Conservation (phyloP, 2,329 filamentous ascomycete genomes). For the Zasmidium angulare region DNA sequence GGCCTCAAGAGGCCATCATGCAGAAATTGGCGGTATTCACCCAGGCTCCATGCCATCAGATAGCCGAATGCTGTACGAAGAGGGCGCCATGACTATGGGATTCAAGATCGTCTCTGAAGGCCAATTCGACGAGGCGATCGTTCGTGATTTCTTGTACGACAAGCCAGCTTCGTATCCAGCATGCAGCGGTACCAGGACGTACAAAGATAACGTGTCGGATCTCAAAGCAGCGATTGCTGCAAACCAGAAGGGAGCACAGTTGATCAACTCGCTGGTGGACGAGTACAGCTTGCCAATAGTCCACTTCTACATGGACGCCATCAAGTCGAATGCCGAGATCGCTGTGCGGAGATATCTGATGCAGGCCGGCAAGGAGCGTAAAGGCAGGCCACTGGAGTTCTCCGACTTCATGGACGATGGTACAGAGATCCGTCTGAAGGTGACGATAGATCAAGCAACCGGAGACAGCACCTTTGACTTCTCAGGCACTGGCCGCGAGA, state of each 20-base stretch:
- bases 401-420: slow-evolving; percentile 46
- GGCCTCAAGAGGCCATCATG: slow-evolving; percentile 42
- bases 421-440: slow-evolving; percentile 35
- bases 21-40: slow-evolving; percentile 43
- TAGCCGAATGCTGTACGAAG: slow-evolving; percentile 45
- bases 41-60: slow-evolving; percentile 46
- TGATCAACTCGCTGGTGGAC: slow-evolving; percentile 38
- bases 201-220: slow-evolving; percentile 39
- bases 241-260: slow-evolving; percentile 36
- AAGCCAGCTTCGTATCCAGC: slow-evolving; percentile 61
- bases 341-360: slow-evolving; percentile 36
- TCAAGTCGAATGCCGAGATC: slow-evolving; percentile 37
- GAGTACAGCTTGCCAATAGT: slow-evolving; percentile 38
- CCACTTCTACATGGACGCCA: slow-evolving; percentile 44
- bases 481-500: slow-evolving; percentile 40
- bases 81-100: slow-evolving; percentile 42
- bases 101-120: slow-evolving; percentile 29
- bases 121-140: slow-evolving; percentile 36
- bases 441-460: slow-evolving; percentile 34
- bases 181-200: slow-evolving; percentile 33
- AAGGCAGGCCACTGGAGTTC: slow-evolving; percentile 25
- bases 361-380: slow-evolving; percentile 15
- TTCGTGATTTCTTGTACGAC: slow-evolving; percentile 54
- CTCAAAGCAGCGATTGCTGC: slow-evolving; percentile 39
- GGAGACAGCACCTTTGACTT: slow-evolving; percentile 42